Conservation (phyloP, 2,329 filamentous ascomycete genomes). For the Xylaria sp. region DNA sequence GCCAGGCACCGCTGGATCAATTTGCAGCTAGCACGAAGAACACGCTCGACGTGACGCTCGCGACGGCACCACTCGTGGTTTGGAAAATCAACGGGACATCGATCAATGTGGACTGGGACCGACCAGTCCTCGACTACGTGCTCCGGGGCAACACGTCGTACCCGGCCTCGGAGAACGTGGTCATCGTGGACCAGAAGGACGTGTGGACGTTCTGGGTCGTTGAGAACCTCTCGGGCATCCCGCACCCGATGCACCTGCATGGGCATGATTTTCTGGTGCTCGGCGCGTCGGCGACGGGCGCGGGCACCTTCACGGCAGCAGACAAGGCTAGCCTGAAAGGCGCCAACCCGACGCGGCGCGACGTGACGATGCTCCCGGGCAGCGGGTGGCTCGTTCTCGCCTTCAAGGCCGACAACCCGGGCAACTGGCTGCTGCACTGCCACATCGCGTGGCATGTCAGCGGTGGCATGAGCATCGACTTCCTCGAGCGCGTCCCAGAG, state of each 20-base stretch:
- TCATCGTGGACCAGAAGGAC: slow-evolving; percentile 40
- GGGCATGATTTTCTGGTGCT: slow-evolving; percentile 53
- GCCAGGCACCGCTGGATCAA: slow-evolving; percentile 34
- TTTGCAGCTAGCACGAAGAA: slow-evolving; percentile 30
- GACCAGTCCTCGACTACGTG: slow-evolving; percentile 50
- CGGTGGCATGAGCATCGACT: slow-evolving; percentile 63
- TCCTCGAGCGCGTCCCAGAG: slow-evolving; percentile 55
- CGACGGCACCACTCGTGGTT: slow-evolving; percentile 19
- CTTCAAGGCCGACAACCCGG: slow-evolving; percentile 63
- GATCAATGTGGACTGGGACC: slow-evolving; percentile 50
- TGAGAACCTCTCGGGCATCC: slow-evolving; percentile 41
- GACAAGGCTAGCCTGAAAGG: slow-evolving; percentile 49
- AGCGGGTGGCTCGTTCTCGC: slow-evolving; percentile 60
- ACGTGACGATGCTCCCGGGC: slow-evolving; percentile 57
- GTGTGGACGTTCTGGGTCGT: slow-evolving; percentile 49
- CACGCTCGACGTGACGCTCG: slow-evolving; percentile 37
- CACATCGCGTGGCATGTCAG: slow-evolving; percentile 63
- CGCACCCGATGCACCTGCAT: slow-evolving; percentile 50
- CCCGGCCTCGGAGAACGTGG: slow-evolving; percentile 41
- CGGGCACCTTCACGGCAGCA: slow-evolving; percentile 39
- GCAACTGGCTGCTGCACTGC: slow-evolving; percentile 60
- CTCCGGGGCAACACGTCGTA: slow-evolving; percentile 44
- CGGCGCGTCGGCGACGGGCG: slow-evolving; percentile 38
- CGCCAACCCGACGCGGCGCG: slow-evolving; percentile 58
- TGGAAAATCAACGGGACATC: slow-evolving; percentile 42